Percentiles rank a stretch among this genome's conserved stretches.
Conservation (phyloP, 495 filamentous ascomycete species). For the Evernia prunastri region DNA sequence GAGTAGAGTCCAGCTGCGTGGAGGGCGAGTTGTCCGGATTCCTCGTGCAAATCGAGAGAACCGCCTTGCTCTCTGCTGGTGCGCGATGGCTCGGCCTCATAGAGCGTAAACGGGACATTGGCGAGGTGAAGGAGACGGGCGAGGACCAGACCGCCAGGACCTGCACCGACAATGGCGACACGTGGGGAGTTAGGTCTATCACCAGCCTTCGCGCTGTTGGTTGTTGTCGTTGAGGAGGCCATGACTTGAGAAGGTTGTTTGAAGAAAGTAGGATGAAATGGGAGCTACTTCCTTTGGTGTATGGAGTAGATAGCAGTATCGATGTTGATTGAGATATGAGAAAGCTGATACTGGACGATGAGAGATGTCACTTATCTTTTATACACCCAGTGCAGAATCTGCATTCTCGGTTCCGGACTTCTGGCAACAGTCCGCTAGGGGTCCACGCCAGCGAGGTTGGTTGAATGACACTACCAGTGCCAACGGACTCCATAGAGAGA, state of each 20-base stretch:
- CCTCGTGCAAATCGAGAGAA: conserved; percentile 48
- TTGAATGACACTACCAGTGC: too few species aligned
- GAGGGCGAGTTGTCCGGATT: conserved; percentile 46
- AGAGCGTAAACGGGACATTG: conserved; percentile 40
- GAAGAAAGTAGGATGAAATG: background rate
- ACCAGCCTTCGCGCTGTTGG: too few species aligned
- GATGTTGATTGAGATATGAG: background rate
- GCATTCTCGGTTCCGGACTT: background rate
- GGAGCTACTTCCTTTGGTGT: background rate
- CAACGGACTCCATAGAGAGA: background rate
- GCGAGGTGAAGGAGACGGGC: conserved; percentile 43
- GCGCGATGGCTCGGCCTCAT: conserved; percentile 34
- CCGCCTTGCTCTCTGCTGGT: conserved; percentile 43
- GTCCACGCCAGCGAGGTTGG: background rate
- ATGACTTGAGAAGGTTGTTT: background rate
- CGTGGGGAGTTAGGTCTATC: background rate
- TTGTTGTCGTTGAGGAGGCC: conserved; percentile 12
- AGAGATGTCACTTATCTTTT: background rate
- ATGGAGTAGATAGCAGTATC: background rate
- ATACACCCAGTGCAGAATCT: background rate
- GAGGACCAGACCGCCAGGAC: conserved; percentile 48
- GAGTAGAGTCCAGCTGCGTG: conserved; percentile 43
- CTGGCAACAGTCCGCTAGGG: background rate
- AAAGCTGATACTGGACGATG: background rate
- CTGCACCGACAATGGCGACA: conserved; percentile 53